Evolutionary conservation across 1,284 basidiomycete genomes (phyloP).

Genomic region (Cryptococcus sp.): DNA sequence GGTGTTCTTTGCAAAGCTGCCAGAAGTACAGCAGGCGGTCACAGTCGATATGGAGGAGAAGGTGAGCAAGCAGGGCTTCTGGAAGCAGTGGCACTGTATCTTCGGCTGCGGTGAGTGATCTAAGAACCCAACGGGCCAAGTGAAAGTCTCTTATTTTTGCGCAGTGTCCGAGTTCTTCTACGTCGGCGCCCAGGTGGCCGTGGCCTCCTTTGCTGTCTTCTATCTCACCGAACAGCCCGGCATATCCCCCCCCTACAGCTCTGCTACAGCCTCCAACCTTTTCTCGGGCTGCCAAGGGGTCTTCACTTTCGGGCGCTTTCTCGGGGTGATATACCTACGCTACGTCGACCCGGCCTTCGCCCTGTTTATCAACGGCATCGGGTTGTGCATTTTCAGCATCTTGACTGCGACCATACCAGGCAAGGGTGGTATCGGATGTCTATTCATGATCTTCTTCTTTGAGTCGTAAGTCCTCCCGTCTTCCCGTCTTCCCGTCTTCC

Average conservation of each 20-base stretch:
- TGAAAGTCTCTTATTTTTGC: too few relatives aligned
- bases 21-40: constrained; percentile 33
- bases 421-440: constrained; percentile 33
- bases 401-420: constrained; percentile 26
- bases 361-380: constrained; percentile 28
- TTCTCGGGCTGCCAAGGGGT: constrained; percentile 36
- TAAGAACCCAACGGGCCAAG: background rate
- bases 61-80: constrained; percentile 21
- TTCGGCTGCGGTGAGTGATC: constrained; percentile 31
- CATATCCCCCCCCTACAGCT: constrained; percentile 11
- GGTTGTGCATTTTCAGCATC: constrained; percentile 32
- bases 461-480: constrained; percentile 15
- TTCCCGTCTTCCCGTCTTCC: background rate
- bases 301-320: constrained; percentile 40
- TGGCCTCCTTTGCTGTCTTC: constrained; percentile 35
- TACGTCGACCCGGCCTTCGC: constrained; percentile 36
- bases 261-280: constrained; percentile 30
- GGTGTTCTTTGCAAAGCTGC: constrained; percentile 29
- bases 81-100: constrained; percentile 30
- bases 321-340: constrained; percentile 32
- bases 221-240: constrained; percentile 29
- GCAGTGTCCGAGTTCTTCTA: constrained; percentile 15
- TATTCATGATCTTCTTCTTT: constrained; percentile 38
- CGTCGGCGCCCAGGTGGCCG: constrained; percentile 33
- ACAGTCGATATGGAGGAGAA: constrained; percentile 19